Conservation (phyloP, 1,284 basidiomycete species). For the Neotropicomus parvogracilis region DNA sequence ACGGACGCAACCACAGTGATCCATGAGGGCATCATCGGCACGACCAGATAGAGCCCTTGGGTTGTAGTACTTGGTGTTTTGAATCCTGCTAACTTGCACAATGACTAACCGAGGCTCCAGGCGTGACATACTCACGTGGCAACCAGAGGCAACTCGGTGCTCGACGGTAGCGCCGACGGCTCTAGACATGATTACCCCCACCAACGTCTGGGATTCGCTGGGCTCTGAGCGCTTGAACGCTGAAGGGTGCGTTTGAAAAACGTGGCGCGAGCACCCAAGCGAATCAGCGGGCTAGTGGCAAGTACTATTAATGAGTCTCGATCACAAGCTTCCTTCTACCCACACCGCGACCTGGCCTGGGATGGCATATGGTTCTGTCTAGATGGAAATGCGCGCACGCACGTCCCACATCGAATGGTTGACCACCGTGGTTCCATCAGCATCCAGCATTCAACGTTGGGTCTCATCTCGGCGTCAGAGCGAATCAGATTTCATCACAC, state of each 20-base stretch:
- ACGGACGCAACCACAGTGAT: conserved; percentile 41
- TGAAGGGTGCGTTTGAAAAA: background rate
- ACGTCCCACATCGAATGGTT: conserved; percentile 12
- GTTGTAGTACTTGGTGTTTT: too few species aligned
- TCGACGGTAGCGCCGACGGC: too few species aligned
- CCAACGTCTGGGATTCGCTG: conserved; percentile 10
- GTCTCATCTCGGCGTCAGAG: conserved; percentile 30
- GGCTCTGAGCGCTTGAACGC: conserved; percentile 1
- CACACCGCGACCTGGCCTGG: conserved; percentile 11
- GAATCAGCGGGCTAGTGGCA: conserved; percentile 6
- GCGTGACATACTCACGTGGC: conserved; percentile 9
- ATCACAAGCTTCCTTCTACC: conserved; percentile 25
- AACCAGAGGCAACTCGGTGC: too few species aligned
- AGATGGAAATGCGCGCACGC: conserved; percentile 13
- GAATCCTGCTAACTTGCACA: too few species aligned
- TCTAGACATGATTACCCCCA: background rate
- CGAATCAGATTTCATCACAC: conserved; percentile 19
- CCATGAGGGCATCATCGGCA: conserved; percentile 35
- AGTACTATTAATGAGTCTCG: conserved; percentile 19
- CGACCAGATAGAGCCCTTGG: conserved; percentile 1
- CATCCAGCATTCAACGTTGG: conserved; percentile 8
- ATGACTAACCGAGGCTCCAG: conserved; percentile 5
- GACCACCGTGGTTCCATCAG: conserved; percentile 10
- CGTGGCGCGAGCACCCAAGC: conserved; percentile 2
- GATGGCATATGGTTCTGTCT: conserved; percentile 1